These are phyloP conservation scores for Schwanniomyces polymorphus DNA, from an alignment of 805 yeast genomes.

Conservation along the genomic window DNA sequence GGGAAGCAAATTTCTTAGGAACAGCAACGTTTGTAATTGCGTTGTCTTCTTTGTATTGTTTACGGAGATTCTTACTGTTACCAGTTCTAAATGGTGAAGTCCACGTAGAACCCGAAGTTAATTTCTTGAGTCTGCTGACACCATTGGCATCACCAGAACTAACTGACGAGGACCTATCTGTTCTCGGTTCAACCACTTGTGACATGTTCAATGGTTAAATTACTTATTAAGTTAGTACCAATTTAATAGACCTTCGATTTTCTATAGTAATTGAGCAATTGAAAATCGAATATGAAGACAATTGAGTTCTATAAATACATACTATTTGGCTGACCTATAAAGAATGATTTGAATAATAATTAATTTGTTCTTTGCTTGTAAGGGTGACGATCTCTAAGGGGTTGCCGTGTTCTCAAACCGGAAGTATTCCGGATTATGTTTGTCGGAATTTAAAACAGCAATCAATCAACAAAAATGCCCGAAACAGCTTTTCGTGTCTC, in stretches of 20 bases:
- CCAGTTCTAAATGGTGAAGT: constrained; percentile 41
- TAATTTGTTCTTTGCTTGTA: not conserved
- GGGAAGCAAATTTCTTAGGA: constrained; percentile 40
- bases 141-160: constrained; percentile 6
- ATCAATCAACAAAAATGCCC: not conserved
- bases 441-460: not conserved
- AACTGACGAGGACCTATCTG: constrained; percentile 6
- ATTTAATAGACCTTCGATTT: not conserved
- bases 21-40: constrained; percentile 31
- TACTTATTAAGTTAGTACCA: not conserved
- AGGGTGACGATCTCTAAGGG: not conserved
- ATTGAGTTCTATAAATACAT: not conserved
- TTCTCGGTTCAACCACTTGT: constrained; percentile 13
- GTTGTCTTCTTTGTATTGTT: constrained; percentile 36
- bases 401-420: not conserved
- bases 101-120: constrained; percentile 35
- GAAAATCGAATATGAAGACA: too few species aligned
- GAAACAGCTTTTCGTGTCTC: not conserved
- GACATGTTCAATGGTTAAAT: constrained; percentile 11
- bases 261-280: too few species aligned
- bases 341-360: not conserved
- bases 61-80: constrained; percentile 26
- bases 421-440: not conserved
- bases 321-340: not conserved
- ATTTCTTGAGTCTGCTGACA: constrained; percentile 23